Evolutionary conservation across 139 green algal species (phyloP).

Genomic region (Diplosphaera chodatii): DNA sequence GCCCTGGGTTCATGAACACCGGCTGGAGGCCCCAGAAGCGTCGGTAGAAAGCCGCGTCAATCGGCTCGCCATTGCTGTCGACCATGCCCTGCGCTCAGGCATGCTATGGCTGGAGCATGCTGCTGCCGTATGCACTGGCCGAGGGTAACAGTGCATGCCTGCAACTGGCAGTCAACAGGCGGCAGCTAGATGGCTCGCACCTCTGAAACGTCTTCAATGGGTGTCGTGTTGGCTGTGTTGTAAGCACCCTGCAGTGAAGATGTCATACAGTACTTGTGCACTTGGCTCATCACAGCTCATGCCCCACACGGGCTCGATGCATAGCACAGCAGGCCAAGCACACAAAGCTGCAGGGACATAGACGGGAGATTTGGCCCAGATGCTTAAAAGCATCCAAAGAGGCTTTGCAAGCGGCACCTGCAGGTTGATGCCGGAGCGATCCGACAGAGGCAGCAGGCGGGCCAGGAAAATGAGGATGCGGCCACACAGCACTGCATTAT

Average conservation of each 20-base stretch:
- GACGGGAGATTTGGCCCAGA: too few relatives aligned
- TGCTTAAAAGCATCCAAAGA: too few relatives aligned
- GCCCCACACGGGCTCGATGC: too few relatives aligned
- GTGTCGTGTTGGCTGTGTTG: constrained; percentile 43
- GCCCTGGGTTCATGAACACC: constrained; percentile 19
- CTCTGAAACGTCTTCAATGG: constrained; percentile 43
- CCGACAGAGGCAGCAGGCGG: constrained; percentile 44
- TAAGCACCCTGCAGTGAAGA: constrained; percentile 22
- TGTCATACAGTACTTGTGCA: too few relatives aligned
- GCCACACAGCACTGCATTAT: constrained; percentile 45
- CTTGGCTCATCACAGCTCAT: too few relatives aligned
- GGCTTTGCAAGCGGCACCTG: background rate
- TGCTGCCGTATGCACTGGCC: too few relatives aligned
- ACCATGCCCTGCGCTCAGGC: constrained; percentile 23
- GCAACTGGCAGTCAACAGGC: background rate
- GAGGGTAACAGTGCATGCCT: too few relatives aligned
- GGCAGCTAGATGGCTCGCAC: constrained; percentile 4
- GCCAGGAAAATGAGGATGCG: constrained; percentile 52
- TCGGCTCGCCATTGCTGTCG: constrained; percentile 37
- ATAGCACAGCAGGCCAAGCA: too few relatives aligned
- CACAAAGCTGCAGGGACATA: too few relatives aligned
- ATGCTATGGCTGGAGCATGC: too few relatives aligned
- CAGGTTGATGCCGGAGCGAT: constrained; percentile 54
- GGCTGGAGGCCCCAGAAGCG: constrained; percentile 76
- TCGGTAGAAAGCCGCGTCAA: constrained; percentile 59